phyloP scores from a whole-genome alignment of 371 early-diverging fungal genomes.

The Funneliformis caledonium region DNA sequence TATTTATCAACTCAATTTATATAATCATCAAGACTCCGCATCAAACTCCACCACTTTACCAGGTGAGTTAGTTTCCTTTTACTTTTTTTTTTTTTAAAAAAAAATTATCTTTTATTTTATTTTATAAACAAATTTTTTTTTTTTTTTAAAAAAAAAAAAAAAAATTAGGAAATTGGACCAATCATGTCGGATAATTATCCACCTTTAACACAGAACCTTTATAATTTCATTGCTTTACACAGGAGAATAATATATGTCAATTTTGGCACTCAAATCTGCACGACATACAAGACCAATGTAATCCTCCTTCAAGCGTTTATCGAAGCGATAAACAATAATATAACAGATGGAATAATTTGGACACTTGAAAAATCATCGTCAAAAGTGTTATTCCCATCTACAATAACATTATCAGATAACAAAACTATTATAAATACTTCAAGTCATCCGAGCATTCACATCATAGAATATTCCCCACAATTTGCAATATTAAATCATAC shows the following conservation, averaged over 20 bases:
- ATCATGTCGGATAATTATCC: neutral
- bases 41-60: neutral
- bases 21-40: neutral
- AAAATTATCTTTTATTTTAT: too few relatives aligned
- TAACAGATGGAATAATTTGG: constrained; percentile 30
- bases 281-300: neutral
- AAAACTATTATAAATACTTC: neutral
- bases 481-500: constrained; percentile 24
- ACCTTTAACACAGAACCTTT: neutral
- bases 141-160: neutral
- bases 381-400: neutral
- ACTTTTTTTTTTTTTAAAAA: neutral
- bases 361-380: neutral
- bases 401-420: neutral
- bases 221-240: constrained; percentile 8
- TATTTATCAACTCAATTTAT: too few relatives aligned
- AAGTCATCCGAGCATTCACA: neutral
- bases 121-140: too few relatives aligned
- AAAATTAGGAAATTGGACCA: constrained; percentile 10
- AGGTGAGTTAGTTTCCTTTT: neutral
- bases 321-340: constrained; percentile 10
- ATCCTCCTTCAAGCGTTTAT: constrained; percentile 10
- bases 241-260: neutral
- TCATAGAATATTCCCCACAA: constrained; percentile 21
- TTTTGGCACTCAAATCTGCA: neutral